These are phyloP conservation scores for Mortierella sp. DNA, from an alignment of 371 early-diverging fungal genomes.

Conservation along the genomic window DNA sequence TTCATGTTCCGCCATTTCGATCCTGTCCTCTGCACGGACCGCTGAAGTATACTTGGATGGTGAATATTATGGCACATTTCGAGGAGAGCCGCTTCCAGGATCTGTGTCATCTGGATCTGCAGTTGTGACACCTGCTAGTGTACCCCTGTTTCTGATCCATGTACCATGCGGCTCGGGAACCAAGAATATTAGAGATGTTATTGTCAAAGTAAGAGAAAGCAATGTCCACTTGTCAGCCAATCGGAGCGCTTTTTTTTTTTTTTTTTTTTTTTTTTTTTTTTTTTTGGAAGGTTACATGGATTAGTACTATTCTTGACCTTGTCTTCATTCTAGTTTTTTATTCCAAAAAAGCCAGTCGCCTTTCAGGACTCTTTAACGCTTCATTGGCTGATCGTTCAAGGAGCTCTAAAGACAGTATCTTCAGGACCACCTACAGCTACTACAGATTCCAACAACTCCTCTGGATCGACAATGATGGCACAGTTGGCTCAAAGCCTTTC, in stretches of 20 bases:
- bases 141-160: constrained; percentile 29
- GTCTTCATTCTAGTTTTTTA: constrained; percentile 28
- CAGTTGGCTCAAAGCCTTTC: not conserved
- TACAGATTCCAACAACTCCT: no score
- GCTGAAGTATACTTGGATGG: constrained; percentile 30
- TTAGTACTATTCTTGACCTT: no score
- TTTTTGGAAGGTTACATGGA: not conserved
- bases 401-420: not conserved
- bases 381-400: constrained; percentile 38
- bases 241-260: constrained; percentile 9
- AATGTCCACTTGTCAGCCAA: not conserved
- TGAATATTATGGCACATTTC: constrained; percentile 40
- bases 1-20: constrained; percentile 7
- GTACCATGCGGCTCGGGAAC: constrained; percentile 16
- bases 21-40: constrained; percentile 41
- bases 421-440: not conserved
- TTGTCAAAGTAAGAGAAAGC: constrained; percentile 34
- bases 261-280: constrained; percentile 3
- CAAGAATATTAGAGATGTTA: constrained; percentile 2
- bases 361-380: constrained; percentile 23
- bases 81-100: constrained; percentile 23
- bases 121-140: not conserved
- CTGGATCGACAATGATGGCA: not conserved
- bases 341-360: constrained; percentile 32
- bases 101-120: not conserved